Percentiles rank a stretch among this genome's conserved stretches.
These are phyloP conservation scores for Pyrenochaeta sp. DNA, from an alignment of 2,329 filamentous ascomycete species.

Conservation along the genomic window DNA sequence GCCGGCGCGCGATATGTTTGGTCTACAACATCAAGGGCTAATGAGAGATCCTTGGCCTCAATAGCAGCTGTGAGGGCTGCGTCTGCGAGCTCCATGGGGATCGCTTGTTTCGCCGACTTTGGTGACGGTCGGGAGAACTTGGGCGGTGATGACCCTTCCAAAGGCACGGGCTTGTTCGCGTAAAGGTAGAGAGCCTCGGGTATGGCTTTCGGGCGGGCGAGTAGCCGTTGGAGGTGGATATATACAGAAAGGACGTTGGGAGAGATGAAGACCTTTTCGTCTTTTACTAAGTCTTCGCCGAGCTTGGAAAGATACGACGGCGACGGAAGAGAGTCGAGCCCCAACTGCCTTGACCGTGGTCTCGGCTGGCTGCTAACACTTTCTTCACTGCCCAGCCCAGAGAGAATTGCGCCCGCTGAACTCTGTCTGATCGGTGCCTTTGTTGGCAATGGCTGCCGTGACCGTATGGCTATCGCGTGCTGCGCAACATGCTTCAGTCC, in stretches of 20 bases:
- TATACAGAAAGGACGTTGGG: conserved; percentile 76
- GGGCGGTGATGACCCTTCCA: conserved; percentile 62
- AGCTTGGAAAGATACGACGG: conserved; percentile 57
- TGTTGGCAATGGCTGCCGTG: conserved; percentile 30
- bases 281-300: conserved; percentile 74
- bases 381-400: conserved; percentile 36
- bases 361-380: conserved; percentile 8
- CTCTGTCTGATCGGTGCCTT: conserved; percentile 38
- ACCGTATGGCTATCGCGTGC: conserved; percentile 39
- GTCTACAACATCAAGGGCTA: conserved; percentile 79
- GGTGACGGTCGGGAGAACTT: conserved; percentile 64
- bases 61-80: conserved; percentile 82
- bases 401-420: conserved; percentile 46
- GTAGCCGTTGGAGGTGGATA: conserved; percentile 75
- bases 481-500: conserved; percentile 34
- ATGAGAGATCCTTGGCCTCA: conserved; percentile 76
- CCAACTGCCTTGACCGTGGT: conserved; percentile 17
- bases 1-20: conserved; percentile 72
- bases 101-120: conserved; percentile 73
- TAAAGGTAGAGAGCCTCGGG: conserved; percentile 84
- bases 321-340: conserved; percentile 36
- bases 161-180: conserved; percentile 79
- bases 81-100: conserved; percentile 75
- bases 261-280: conserved; percentile 83
- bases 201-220: conserved; percentile 78